Evolutionary conservation across 2,329 filamentous ascomycete species (phyloP), one percentile per base, ranked within the genome.

Genomic region (Didymella lethalis): DNA sequence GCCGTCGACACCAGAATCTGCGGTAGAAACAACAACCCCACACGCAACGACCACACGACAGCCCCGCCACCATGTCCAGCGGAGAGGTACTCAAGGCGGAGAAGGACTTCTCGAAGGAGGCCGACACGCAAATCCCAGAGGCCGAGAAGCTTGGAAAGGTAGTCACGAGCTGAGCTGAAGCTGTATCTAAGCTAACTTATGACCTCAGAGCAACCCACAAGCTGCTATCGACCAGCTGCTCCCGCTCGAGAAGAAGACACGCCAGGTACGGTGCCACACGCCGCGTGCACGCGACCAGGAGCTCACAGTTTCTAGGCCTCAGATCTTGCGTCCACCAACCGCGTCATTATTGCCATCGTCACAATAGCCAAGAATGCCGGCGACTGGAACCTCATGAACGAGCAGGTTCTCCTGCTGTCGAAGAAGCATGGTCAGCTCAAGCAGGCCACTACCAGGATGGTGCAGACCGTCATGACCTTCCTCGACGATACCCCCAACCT

Each of bases 401-500:
- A 99, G 81, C 95, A 99, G 82, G 92, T 97, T 64, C 85, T 97
- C 71, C 85, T 97, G 65, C 85, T 99, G 57, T 98, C 95, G 66
- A 99, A 99, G 88, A 99, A 99, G 84, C 95, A 99, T 90, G 92
- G 93, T 72, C 95, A 99, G 83, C 93, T 99, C 76, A 99, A 99
- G 81, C 95, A 98, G 81, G 95, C 95, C 74, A 95, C 93, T 73
- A 98, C 95, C 71, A 95, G 94, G 84, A 99, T 99, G 95, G 93
- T 99, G 61, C 95, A 99, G 84, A 90, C 89, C 47, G 93, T 97
- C 63, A 97, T 99, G 89, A 85, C 83, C 60, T 97, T 98, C 79
- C 81, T 99, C 73, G 90, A 96, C 74, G 87, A 90, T 46, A 93
- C 93, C 23, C 93, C 95, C 32, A 90, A 87, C 72, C 75, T 92